These are phyloP conservation scores for Ceriops zippeliana DNA, from an alignment of 345 rosid species.

Conservation along the genomic window DNA sequence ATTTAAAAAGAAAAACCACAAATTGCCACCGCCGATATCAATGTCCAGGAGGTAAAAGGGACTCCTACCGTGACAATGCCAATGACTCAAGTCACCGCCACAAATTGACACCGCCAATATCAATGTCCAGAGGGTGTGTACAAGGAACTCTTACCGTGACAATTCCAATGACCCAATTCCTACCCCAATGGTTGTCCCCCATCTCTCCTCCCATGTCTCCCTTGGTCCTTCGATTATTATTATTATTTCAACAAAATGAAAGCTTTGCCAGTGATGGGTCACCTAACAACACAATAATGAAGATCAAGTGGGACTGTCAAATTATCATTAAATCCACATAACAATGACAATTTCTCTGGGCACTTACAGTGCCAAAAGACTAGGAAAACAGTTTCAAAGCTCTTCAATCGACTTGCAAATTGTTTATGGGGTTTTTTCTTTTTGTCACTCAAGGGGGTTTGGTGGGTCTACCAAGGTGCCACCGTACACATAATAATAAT, in stretches of 20 bases:
- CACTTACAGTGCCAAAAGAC: not conserved
- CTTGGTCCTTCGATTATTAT: constrained; percentile 7
- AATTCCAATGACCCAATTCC: not conserved
- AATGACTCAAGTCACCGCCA: not conserved
- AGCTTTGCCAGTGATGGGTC: constrained; percentile 22
- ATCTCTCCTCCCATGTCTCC: not conserved
- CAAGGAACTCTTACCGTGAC: not conserved
- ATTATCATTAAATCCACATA: constrained; percentile 13
- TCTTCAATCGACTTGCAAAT: no score
- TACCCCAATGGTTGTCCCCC: not conserved
- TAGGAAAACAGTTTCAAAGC: not conserved
- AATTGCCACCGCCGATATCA: no score
- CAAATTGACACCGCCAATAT: not conserved
- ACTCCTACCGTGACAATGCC: not conserved
- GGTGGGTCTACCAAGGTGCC: not conserved
- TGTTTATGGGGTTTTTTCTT: not conserved
- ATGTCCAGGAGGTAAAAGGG: no score
- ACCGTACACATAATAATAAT: not conserved
- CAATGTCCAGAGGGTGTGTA: no score
- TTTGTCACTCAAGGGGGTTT: no score
- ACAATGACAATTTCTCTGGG: constrained; percentile 11
- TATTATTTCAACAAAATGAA: not conserved
- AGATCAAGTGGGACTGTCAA: constrained; percentile 16
- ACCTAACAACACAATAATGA: constrained; percentile 23
- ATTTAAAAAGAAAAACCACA: no score